Conservation (phyloP, 164 flowering plant genomes). For the Protea cynaroides region DNA sequence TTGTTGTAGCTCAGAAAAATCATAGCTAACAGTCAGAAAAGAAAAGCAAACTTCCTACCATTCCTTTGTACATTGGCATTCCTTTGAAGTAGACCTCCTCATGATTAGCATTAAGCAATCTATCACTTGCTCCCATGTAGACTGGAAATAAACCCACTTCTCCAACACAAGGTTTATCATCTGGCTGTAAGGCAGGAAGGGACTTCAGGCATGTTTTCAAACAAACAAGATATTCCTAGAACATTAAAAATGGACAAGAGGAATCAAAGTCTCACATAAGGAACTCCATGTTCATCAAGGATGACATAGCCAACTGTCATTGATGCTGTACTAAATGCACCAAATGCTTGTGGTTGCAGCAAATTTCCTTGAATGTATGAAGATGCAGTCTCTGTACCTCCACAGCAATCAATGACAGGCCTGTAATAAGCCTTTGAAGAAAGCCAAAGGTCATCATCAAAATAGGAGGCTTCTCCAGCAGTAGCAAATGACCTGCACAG, state of each 20-base stretch:
- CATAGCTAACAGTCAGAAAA: neutral
- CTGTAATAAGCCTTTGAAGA: slow-evolving; percentile 75
- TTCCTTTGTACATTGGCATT: slow-evolving; percentile 85
- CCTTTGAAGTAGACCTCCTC: too few relatives aligned
- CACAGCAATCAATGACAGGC: slow-evolving; percentile 85
- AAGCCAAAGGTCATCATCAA: slow-evolving; percentile 96
- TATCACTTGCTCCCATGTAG: slow-evolving; percentile 76
- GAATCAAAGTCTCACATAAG: too few relatives aligned
- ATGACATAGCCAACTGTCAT: too few relatives aligned
- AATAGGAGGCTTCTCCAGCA: slow-evolving; percentile 87
- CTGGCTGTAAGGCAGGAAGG: slow-evolving; percentile 53
- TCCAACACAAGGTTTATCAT: slow-evolving; percentile 75
- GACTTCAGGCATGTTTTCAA: neutral
- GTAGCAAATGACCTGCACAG: slow-evolving; percentile 50
- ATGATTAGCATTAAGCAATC: too few relatives aligned
- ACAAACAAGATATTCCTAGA: too few relatives aligned
- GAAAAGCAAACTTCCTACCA: slow-evolving; percentile 37
- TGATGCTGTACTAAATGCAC: too few relatives aligned
- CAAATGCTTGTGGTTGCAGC: slow-evolving; percentile 92
- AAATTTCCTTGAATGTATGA: slow-evolving; percentile 59
- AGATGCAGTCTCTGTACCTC: slow-evolving; percentile 89
- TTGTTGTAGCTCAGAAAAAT: neutral
- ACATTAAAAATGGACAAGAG: too few relatives aligned
- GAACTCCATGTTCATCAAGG: too few relatives aligned
- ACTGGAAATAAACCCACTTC: slow-evolving; percentile 79